Base-by-base conservation (phyloP, 2,329 filamentous ascomycete species). In the Aspergillus fijiensis region DNA sequence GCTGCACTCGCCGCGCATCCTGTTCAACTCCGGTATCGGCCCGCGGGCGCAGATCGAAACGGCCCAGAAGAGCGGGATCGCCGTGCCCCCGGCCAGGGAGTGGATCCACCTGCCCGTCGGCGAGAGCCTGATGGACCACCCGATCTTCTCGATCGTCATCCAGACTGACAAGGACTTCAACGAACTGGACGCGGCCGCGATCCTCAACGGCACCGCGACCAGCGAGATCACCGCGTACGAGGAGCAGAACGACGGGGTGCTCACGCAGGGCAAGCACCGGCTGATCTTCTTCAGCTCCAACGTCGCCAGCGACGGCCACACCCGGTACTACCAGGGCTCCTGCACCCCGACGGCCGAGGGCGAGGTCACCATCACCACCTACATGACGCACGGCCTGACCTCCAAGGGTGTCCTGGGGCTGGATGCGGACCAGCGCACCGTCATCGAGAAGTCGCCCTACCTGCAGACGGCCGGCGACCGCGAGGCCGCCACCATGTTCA, bases 1-100 rank as follows among this genome's bases (percentile, higher is more conserved):
- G 1, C 89, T 91, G 63, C 87, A 87, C 19, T 87, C 87, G 2
- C 80, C 87, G 16, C 89, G 89, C 74, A 78, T 92, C 51, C 81
- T 91, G 2, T 80, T 90, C 74, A 82, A 87, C 63, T 67, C 60
- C 31, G 52, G 89, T 65, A 91, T 89, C 63, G 89, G 88, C 4
- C 87, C 87, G 21, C 73, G 74, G 55, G 77, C 76, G 50, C 78
- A 81, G 69, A 77, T 82, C 51, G 72, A 72, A 48, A 71, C 76
- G 21, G 81, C 82, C 45, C 74, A 79, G 69, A 72, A 70, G 63
- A 81, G 79, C 58, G 72, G 67, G 25, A 77, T 79, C 7, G 49
- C 70, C 5, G 77, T 77, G 16, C 77, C 81, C 59, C 70, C 75
- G n/a, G 71, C 77, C 60, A 63, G 72, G 19, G 62, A 80, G 29